Conservation (phyloP, 495 filamentous ascomycete genomes). For the Xylaria sp. region DNA sequence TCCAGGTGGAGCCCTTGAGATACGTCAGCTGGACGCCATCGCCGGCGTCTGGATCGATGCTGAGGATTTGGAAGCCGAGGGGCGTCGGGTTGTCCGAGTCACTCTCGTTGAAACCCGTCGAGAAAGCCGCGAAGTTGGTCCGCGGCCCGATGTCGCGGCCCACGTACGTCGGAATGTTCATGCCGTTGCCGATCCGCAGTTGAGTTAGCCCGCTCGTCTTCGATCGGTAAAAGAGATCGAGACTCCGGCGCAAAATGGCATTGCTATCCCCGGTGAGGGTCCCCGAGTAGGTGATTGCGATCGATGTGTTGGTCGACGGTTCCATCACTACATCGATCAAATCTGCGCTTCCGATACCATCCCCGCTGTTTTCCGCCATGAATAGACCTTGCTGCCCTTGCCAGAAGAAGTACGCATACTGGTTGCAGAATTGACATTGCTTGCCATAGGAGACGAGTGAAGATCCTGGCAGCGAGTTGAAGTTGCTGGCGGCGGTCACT, state of each 20-base stretch:
- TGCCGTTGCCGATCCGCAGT: constrained; percentile 37
- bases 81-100: constrained; percentile 31
- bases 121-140: constrained; percentile 40
- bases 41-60: constrained; percentile 33
- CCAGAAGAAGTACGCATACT: constrained; percentile 40
- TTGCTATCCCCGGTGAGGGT: constrained; percentile 27
- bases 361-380: constrained; percentile 32
- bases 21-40: constrained; percentile 41
- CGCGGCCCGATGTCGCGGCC: constrained; percentile 35
- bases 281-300: constrained; percentile 34
- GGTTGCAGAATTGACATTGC: constrained; percentile 38
- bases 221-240: constrained; percentile 42
- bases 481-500: constrained; percentile 31
- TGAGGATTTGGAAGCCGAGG: constrained; percentile 41
- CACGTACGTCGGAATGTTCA: constrained; percentile 26
- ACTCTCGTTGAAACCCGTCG: constrained; percentile 41
- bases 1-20: constrained; percentile 32
- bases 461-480: constrained; percentile 37
- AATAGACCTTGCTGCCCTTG: constrained; percentile 32
- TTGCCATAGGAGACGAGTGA: constrained; percentile 39
- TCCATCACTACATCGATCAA: constrained; percentile 19
- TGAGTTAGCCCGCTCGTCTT: constrained; percentile 34
- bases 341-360: constrained; percentile 22
- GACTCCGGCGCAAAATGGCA: constrained; percentile 34
- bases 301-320: constrained; percentile 35